phyloP scores from a whole-genome alignment of 306 rosid species.

The Sechiopsis laciniata region DNA sequence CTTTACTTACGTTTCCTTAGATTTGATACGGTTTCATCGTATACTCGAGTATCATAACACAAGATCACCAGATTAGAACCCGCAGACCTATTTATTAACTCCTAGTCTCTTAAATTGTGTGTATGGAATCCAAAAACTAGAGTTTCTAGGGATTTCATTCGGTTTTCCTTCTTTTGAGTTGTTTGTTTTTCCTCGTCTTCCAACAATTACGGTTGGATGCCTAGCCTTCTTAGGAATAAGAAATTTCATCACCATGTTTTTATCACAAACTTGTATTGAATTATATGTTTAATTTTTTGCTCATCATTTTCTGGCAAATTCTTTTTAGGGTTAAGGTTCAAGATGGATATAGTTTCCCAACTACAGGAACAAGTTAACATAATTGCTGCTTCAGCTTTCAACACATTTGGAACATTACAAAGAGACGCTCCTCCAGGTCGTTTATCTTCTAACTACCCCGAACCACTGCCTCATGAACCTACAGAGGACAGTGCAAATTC shows the following conservation, averaged over 20 bases:
- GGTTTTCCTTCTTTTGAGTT: background rate
- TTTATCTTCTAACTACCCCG: constrained; percentile 69
- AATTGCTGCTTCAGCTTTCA: constrained; percentile 61
- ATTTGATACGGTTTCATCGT: background rate
- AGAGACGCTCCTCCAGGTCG: constrained; percentile 83
- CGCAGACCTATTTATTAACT: background rate
- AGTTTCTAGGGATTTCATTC: background rate
- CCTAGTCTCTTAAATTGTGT: background rate
- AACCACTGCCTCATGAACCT: constrained; percentile 51
- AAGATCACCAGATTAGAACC: background rate
- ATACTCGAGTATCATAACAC: background rate
- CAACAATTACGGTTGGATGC: background rate
- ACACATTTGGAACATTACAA: constrained; percentile 75
- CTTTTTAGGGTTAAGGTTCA: background rate
- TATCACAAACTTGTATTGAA: background rate
- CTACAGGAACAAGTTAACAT: constrained; percentile 72
- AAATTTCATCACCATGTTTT: background rate
- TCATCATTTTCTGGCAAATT: background rate
- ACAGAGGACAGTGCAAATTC: constrained; percentile 47
- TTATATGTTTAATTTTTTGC: background rate
- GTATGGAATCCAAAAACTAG: background rate
- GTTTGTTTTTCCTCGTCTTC: background rate
- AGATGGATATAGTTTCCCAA: constrained; percentile 84
- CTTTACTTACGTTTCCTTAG: background rate
- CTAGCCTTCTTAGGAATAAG: background rate